Conservation (phyloP, 78 protist species). For the Dictyostelium purpureum region DNA sequence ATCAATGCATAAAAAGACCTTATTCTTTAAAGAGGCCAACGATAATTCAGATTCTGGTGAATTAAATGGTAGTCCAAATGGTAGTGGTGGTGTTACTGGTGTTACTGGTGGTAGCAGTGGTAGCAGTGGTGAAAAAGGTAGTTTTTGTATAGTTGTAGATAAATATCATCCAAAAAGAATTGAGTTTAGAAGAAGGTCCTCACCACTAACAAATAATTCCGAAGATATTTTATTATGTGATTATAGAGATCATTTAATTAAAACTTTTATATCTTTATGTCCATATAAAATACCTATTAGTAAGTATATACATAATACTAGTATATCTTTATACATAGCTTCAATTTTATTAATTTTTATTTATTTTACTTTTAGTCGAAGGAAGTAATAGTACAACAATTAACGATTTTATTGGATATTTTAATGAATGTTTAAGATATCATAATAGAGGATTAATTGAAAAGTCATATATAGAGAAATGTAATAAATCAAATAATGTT, state of each 20-base stretch:
- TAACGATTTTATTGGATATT: slow-evolving; percentile 7
- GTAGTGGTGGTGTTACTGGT: no score
- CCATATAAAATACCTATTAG: slow-evolving; percentile 39
- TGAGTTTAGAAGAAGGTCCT: slow-evolving; percentile 13
- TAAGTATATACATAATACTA: not conserved
- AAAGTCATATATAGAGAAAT: not conserved
- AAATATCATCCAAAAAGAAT: slow-evolving; percentile 68
- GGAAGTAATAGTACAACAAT: slow-evolving; percentile 1
- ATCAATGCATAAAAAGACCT: slow-evolving; percentile 4
- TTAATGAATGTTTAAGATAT: slow-evolving; percentile 33
- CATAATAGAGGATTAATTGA: not conserved
- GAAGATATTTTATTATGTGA: slow-evolving; percentile 39
- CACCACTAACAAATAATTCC: not conserved
- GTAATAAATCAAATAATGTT: not conserved
- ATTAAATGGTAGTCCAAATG: no score
- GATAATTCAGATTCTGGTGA: not conserved
- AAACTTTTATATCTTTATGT: slow-evolving; percentile 31
- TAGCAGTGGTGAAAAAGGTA: slow-evolving; percentile 48
- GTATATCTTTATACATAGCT: not conserved
- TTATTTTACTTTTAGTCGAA: not conserved
- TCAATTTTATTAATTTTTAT: not conserved
- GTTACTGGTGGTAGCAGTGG: slow-evolving; percentile 1
- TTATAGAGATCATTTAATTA: slow-evolving; percentile 62
- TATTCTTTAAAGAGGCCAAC: slow-evolving; percentile 15
- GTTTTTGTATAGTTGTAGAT: slow-evolving; percentile 56